Conservation (phyloP, 805 yeast species). For the Blastobotrys parvus region DNA sequence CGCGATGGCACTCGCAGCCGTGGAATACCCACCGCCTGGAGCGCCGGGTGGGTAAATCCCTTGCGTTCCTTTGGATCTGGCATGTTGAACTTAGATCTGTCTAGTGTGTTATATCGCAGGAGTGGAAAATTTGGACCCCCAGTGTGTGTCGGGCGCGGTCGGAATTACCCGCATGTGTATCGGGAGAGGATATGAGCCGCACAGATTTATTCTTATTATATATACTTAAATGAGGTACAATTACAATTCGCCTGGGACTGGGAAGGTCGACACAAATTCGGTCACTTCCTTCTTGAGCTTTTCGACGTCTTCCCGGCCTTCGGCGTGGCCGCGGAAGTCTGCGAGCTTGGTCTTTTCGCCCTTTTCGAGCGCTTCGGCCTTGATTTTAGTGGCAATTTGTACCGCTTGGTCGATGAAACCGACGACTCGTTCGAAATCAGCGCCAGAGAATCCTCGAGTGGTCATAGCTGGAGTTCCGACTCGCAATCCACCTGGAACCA, state of each 20-base stretch:
- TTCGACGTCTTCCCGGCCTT: conserved; percentile 51
- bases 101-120: too few relatives aligned
- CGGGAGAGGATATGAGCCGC: too few relatives aligned
- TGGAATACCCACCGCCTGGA: conserved; percentile 67
- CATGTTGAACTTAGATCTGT: too few relatives aligned
- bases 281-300: conserved; percentile 57
- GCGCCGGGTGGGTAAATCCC: conserved; percentile 19
- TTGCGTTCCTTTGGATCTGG: neutral
- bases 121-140: too few relatives aligned
- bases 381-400: conserved; percentile 53
- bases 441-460: conserved; percentile 78
- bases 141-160: too few relatives aligned
- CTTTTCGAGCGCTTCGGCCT: conserved; percentile 57
- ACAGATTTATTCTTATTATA: too few relatives aligned
- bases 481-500: conserved; percentile 93
- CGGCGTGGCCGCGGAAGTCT: conserved; percentile 64
- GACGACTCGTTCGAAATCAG: conserved; percentile 75
- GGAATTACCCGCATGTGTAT: too few relatives aligned
- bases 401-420: conserved; percentile 74
- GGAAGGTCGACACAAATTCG: conserved; percentile 64
- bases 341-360: conserved; percentile 48
- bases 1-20: conserved; percentile 73
- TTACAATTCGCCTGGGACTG: conserved; percentile 69
- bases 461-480: conserved; percentile 99
- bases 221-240: neutral